These are phyloP conservation scores for Wallacemonas sp. DNA, from an alignment of 208 protist genomes.

Conservation along the genomic window DNA sequence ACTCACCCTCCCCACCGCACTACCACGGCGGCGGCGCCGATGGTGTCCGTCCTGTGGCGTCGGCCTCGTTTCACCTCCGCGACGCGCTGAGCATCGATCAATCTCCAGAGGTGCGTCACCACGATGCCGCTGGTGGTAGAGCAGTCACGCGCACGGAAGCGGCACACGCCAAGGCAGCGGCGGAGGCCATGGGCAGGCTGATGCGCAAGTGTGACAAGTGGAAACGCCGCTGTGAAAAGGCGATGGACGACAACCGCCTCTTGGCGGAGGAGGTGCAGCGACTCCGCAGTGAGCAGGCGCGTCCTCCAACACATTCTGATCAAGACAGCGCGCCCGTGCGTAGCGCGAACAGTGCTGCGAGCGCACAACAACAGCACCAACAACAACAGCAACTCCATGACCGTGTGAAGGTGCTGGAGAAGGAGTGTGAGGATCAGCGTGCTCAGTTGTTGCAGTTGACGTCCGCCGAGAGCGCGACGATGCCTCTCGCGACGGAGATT, in stretches of 20 bases:
- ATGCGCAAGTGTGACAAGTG: not conserved
- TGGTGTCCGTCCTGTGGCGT: no score
- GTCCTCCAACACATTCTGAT: not conserved
- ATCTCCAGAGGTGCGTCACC: not conserved
- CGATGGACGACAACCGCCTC: constrained; percentile 4
- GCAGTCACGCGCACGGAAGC: no score
- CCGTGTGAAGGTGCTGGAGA: not conserved
- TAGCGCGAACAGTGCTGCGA: no score
- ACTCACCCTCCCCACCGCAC: not conserved
- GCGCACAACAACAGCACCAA: no score
- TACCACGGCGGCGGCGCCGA: no score
- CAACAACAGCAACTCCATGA: not conserved
- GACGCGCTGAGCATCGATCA: not conserved
- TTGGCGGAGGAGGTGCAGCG: constrained; percentile 10
- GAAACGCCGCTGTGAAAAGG: not conserved
- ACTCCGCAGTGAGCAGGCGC: not conserved
- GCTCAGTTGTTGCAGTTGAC: constrained; percentile 1
- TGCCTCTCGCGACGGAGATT: not conserved
- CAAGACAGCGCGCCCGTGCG: no score
- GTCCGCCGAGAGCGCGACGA: not conserved
- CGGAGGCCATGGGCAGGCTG: not conserved
- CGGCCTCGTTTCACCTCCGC: no score
- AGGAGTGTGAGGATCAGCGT: constrained; percentile 6
- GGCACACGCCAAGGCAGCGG: not conserved
- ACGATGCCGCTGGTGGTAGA: no score